Base-by-base conservation (phyloP, 1,284 basidiomycete genomes). In the Coniophora puteana region DNA sequence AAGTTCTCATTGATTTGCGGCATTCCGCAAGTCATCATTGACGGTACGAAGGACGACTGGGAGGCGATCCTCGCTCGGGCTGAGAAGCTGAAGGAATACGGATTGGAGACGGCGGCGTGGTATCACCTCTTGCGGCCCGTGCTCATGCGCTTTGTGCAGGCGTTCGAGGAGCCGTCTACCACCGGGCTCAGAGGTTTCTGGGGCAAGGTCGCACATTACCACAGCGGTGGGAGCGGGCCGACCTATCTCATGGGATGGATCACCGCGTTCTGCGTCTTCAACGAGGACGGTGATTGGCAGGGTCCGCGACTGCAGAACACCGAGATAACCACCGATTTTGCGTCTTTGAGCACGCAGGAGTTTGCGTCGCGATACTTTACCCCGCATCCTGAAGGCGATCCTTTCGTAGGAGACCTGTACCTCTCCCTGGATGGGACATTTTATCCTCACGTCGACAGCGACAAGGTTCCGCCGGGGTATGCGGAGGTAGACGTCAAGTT, bases 11-110 rank as follows among this genome's bases (percentile, higher is more conserved):
- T 65, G 4, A 35, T 40, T 7, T 75, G 73, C 34, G 73, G 74
- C 0, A 69, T 76, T 11, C 72, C 74, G 1, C 58, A 54, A 12
- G 67, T 78, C 30, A 77, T 71, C 4, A 59, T 78, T 27, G 57
- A 64, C 13, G 65, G 63, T 0, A 54, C 61, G 33, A 58, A 54
- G 18, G 42, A 47, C 8, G 71, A 72, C 51, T 71, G 63, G 60
- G 32, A 57, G 31, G 40, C 41, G 11, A 57, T 73, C 14, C 53
- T 67, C n/a, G 17, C 26, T 4, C 60, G 68, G 8, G 46, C 69
- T 25, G 58, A 65, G 13, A 62, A 59, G 33, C 53, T 72, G 20
- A 59, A 58, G 22, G 47, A 52, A 23, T 66, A 68, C 33, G 67
- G 67, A 1, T 50, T 54, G 16, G 64, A 67, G 42, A 55, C 64